These are phyloP conservation scores for Pythium angustatum DNA, from an alignment of 352 stramenopile genomes.

Conservation along the genomic window DNA sequence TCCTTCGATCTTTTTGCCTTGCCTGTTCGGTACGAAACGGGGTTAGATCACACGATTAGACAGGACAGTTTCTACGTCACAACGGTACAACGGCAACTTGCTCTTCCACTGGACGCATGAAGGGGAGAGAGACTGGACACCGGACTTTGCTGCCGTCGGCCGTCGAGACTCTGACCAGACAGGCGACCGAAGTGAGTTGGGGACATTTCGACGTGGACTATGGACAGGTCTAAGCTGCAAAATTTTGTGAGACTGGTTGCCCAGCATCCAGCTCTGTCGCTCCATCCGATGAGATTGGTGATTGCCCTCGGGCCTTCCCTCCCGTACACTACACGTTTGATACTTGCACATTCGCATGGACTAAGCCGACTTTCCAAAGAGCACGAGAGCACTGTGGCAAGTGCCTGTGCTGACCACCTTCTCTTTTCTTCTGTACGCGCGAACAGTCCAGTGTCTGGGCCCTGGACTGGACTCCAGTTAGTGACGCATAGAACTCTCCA, in stretches of 20 bases:
- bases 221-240: too few species aligned
- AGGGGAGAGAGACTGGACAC: slow-evolving; percentile 2
- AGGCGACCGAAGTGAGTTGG: slow-evolving; percentile 5
- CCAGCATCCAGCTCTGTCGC: too few species aligned
- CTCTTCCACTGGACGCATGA: slow-evolving; percentile 19
- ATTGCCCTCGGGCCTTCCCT: too few species aligned
- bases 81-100: slow-evolving; percentile 24
- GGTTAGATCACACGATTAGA: slow-evolving; percentile 5
- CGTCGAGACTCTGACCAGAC: background rate
- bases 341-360: too few species aligned
- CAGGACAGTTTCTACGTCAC: slow-evolving; percentile 17
- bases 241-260: too few species aligned
- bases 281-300: too few species aligned
- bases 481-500: slow-evolving; percentile 18
- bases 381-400: slow-evolving; percentile 23
- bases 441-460: too few species aligned
- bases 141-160: background rate
- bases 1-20: slow-evolving; percentile 20
- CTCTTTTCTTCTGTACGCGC: slow-evolving; percentile 16
- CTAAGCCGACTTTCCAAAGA: too few species aligned
- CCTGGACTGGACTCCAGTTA: too few species aligned
- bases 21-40: background rate
- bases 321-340: too few species aligned
- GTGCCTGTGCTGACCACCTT: slow-evolving; percentile 17
- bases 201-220: too few species aligned